Base-by-base conservation (phyloP, 306 rosid species). In the Ormosia semicastrata region DNA sequence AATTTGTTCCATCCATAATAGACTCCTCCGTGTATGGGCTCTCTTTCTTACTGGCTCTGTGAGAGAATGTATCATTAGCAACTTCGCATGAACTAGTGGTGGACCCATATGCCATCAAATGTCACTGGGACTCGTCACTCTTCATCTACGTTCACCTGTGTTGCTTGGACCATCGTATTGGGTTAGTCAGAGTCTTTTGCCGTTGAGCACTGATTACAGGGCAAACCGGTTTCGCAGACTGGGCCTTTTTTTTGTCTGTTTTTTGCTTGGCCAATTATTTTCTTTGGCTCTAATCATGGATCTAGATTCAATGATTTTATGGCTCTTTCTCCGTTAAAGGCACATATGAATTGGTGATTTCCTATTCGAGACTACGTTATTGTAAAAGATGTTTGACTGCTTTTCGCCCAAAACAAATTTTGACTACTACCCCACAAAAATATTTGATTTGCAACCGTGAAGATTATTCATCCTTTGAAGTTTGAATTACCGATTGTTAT, bases 41-140 rank as follows among this genome's bases (percentile, higher is more conserved):
- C 40, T 32, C 58, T 71, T 15, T 14, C 29, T 46, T 4, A 11
- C 17, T 52, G 18, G 36, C 50, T 57, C 14, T 24, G 6, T 29
- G 12, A 18, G 56, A 8, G 12, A 56, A 8, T 43, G 58, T 67
- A 73, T 83, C 69, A 59, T 43, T 72, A 75, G 76, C 71, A 80
- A 64, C 66, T 68, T 11, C 62, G 72, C 73, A 68, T 49, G 67
- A 39, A 30, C 71, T 43, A 85, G 88, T 83, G 92, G 87, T 81
- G 84, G 86, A 36, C 82, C 89, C 49, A 84, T 65, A 44, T 52
- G 44, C 44, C 53, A 62, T 49, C 65, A 71, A 11, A 60, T 37
- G 29, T 71, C 44, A 62, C 2, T 54, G 15, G 52, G 57, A 66
- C 63, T 86, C 46, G 6, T 54, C 13, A 50, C 81, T 13, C 49